Evolutionary conservation across 306 rosid species (phyloP).

Genomic region (Spatholobus suberectus): DNA sequence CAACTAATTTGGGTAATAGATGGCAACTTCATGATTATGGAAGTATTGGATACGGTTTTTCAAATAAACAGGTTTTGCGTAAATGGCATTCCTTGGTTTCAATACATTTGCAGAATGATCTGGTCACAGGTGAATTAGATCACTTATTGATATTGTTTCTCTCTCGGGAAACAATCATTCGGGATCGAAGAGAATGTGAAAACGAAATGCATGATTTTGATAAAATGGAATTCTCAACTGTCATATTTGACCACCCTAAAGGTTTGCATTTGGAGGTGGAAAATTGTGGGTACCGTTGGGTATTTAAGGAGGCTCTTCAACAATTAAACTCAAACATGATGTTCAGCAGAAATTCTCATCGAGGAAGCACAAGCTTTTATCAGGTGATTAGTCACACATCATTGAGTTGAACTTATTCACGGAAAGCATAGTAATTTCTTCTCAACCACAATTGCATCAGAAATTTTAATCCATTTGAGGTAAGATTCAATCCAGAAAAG

Average conservation of each 20-base stretch:
- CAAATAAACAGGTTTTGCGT: no score
- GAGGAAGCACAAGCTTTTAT: not conserved
- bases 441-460: not conserved
- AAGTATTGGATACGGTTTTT: not conserved
- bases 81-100: not conserved
- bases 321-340: not conserved
- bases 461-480: not conserved
- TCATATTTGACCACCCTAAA: fast-evolving
- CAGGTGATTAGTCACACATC: not conserved
- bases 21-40: no score
- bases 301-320: not conserved
- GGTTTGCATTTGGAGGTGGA: not conserved
- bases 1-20: no score
- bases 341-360: not conserved
- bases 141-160: not conserved
- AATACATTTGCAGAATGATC: not conserved
- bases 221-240: not conserved
- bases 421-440: not conserved
- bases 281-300: not conserved
- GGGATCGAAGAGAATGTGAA: not conserved
- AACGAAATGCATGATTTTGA: not conserved
- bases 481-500: not conserved
- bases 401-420: not conserved
- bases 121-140: not conserved
- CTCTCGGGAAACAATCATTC: not conserved